Evolutionary conservation across 495 filamentous ascomycete species (phyloP).

Genomic region (Geoglossum glabrum): DNA sequence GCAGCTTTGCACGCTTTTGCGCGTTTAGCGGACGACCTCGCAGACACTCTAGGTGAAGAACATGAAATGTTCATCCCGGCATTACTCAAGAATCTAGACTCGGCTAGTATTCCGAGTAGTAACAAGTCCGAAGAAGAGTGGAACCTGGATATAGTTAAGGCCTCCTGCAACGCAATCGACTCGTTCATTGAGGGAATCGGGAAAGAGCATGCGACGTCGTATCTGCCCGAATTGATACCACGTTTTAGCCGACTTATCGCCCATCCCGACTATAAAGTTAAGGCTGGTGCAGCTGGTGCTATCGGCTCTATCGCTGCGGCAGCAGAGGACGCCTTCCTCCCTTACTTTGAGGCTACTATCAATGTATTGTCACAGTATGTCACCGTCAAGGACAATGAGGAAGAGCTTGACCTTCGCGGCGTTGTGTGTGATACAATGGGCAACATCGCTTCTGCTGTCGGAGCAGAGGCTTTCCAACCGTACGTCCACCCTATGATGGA

Average conservation of each 20-base stretch:
- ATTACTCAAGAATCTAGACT: slow-evolving; percentile 71
- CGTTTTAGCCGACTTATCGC: slow-evolving; percentile 64
- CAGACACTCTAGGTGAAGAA: slow-evolving; percentile 66
- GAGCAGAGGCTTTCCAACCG: slow-evolving; percentile 65
- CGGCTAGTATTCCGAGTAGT: slow-evolving; percentile 32
- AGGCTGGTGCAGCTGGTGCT: slow-evolving; percentile 70
- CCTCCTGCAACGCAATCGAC: slow-evolving; percentile 78
- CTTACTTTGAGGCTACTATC: slow-evolving; percentile 83
- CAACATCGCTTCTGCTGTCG: slow-evolving; percentile 75
- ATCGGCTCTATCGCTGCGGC: slow-evolving; percentile 77
- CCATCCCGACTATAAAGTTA: slow-evolving; percentile 73
- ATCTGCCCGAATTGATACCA: slow-evolving; percentile 63
- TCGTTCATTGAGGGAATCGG: slow-evolving; percentile 81
- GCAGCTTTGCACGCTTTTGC: slow-evolving; percentile 72
- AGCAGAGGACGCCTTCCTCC: slow-evolving; percentile 60
- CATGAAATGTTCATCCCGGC: slow-evolving; percentile 67
- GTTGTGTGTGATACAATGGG: slow-evolving; percentile 82
- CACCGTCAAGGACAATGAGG: slow-evolving; percentile 66
- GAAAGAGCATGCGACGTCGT: slow-evolving; percentile 54
- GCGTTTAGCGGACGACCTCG: slow-evolving; percentile 76
- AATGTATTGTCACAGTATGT: slow-evolving; percentile 64
- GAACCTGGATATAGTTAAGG: slow-evolving; percentile 67
- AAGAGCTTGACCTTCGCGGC: slow-evolving; percentile 76
- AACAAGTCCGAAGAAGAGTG: slow-evolving; percentile 39
- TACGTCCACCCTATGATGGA: slow-evolving; percentile 79